Evolutionary conservation across 2,329 filamentous ascomycete genomes (phyloP).

Genomic region (Stachybotrys elegans): DNA sequence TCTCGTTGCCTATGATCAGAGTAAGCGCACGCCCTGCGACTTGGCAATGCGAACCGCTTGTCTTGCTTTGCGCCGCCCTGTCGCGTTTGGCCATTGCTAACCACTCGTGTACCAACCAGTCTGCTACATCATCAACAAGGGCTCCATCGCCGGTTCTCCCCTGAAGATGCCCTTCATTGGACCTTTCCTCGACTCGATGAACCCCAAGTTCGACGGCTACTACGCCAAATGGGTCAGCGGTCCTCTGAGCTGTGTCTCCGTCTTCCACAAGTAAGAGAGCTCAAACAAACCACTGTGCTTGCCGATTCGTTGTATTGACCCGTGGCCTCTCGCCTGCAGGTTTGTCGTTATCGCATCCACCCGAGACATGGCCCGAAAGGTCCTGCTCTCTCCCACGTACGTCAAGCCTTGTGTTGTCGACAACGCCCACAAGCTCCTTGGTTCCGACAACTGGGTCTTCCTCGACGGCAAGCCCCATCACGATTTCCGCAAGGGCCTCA

Average conservation of each 20-base stretch:
- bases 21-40: constrained; percentile 51
- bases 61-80: no score
- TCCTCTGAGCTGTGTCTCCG: constrained; percentile 90
- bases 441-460: constrained; percentile 93
- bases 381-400: constrained; percentile 88
- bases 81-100: constrained; percentile 16
- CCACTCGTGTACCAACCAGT: constrained; percentile 41
- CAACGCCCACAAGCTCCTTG: constrained; percentile 86
- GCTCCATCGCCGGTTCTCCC: constrained; percentile 66
- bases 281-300: not conserved
- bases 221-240: constrained; percentile 89
- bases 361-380: constrained; percentile 91
- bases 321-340: constrained; percentile 36
- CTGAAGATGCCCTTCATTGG: constrained; percentile 86
- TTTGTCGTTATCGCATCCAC: constrained; percentile 96
- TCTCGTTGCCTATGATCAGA: constrained; percentile 81
- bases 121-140: constrained; percentile 70
- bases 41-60: no score
- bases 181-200: constrained; percentile 88
- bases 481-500: constrained; percentile 95
- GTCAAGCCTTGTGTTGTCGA: constrained; percentile 98
- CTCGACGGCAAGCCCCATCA: constrained; percentile 91
- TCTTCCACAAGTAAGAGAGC: constrained; percentile 85
- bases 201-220: constrained; percentile 90
- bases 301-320: not conserved